Conservation (phyloP, 2,329 filamentous ascomycete genomes). For the Xylariaceae sp. region DNA sequence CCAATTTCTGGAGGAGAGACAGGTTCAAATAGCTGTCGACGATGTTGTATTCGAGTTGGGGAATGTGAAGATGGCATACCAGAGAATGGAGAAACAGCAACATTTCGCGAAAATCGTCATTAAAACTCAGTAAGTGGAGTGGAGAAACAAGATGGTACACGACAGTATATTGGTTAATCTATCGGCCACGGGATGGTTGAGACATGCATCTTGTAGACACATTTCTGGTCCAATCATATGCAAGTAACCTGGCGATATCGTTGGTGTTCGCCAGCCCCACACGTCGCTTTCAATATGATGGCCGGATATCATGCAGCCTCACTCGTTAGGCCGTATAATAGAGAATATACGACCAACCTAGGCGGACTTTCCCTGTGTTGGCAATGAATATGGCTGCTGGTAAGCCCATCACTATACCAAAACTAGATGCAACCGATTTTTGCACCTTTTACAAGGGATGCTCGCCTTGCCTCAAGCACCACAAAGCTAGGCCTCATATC, state of each 20-base stretch:
- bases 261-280: background rate
- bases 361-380: background rate
- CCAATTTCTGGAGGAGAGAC: conserved; percentile 20
- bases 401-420: background rate
- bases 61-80: conserved; percentile 18
- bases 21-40: conserved; percentile 18
- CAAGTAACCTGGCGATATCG: background rate
- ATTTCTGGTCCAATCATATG: background rate
- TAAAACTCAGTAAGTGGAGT: conserved; percentile 7
- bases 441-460: background rate
- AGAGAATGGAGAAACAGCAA: conserved; percentile 19
- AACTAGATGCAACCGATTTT: background rate
- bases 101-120: conserved; percentile 26
- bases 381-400: background rate
- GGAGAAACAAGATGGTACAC: background rate
- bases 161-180: conserved; percentile 40
- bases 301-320: background rate
- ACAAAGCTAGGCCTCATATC: background rate
- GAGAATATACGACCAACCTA: background rate
- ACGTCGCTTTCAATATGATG: background rate
- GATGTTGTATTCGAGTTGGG: conserved; percentile 16
- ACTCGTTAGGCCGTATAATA: background rate
- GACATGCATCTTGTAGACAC: background rate
- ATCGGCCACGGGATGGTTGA: background rate
- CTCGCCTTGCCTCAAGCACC: background rate